Base-by-base conservation (phyloP, 345 rosid genomes). In the Barbarea vulgaris region DNA sequence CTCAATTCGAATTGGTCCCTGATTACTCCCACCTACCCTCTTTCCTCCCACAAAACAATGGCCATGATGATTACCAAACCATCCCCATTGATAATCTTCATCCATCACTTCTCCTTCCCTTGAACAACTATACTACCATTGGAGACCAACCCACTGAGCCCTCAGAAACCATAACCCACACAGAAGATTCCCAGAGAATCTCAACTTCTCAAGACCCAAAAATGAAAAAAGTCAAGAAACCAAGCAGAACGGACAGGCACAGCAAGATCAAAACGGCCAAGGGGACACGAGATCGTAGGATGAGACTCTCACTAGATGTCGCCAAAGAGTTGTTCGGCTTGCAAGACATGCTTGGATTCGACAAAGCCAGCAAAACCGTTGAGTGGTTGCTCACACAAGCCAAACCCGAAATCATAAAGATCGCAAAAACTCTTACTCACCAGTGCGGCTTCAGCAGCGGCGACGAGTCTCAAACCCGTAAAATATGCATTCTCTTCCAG, bases 191-290 rank as follows among this genome's bases (percentile, higher is more conserved):
- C 17, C 63, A 67, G 39, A 66, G 57, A 72, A 66, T 66, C 77
- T 58, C 73, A 67, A 25, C 55, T 65, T 58, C 48, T 59, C 77
- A 58, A 72, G 69, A 65, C 19, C 69, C 58, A 24, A 78, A 34
- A 36, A 56, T 67, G 73, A 66, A 72, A 51, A 72, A 58, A 36
- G 37, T 64, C 33, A 76, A 75, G 51, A 86, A 84, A 79, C 81
- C 87, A 72, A 60, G 74, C 22, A 90, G 87, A 80, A 85, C 75
- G 54, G 98, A 90, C 64, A 83, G 95, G 54, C 97, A 93, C 75
- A 93, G 98, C 84, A 93, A 93, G 85, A 90, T 93, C 59, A 65
- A 79, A 66, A 93, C 98, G 1, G 95, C 93, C 9, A 86, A 82
- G 28, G 98, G 98, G 17, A 87, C 84, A 4, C 76, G 98, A 72